Evolutionary conservation across 2,329 filamentous ascomycete species (phyloP).

Genomic region (Colletotrichum lini): DNA sequence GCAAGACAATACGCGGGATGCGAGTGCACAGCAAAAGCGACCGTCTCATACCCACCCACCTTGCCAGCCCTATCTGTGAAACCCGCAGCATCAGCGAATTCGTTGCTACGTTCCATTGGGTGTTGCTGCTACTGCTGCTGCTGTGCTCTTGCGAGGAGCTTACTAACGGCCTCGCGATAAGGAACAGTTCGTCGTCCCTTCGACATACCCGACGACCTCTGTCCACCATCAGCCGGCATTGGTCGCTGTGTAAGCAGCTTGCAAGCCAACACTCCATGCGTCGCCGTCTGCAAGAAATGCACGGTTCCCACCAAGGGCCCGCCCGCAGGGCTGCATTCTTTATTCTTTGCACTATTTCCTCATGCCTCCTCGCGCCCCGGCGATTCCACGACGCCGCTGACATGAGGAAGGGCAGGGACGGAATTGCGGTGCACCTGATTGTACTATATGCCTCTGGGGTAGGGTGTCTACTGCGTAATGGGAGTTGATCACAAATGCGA

Average conservation of each 20-base stretch:
- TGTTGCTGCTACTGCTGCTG: neutral
- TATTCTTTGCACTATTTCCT: neutral
- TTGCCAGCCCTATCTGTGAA: slow-evolving; percentile 30
- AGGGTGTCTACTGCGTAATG: neutral
- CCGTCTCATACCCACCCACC: neutral
- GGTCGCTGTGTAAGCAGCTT: slow-evolving; percentile 9
- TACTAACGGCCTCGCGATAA: slow-evolving; percentile 23
- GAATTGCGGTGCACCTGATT: slow-evolving; percentile 11
- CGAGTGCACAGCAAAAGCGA: slow-evolving; percentile 14
- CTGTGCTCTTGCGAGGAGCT: slow-evolving; percentile 8
- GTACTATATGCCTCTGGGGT: neutral
- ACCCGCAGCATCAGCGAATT: slow-evolving; percentile 30
- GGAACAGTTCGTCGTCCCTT: neutral
- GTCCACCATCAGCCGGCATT: neutral
- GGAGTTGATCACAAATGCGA: neutral
- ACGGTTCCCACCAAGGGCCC: slow-evolving; percentile 14
- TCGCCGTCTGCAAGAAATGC: neutral
- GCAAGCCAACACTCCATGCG: neutral
- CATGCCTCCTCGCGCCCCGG: slow-evolving; percentile 1
- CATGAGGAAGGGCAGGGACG: neutral
- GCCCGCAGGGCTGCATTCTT: slow-evolving; percentile 30
- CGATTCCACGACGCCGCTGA: slow-evolving; percentile 25
- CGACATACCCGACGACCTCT: neutral
- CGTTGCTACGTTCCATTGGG: slow-evolving; percentile 37
- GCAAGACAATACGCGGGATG: neutral